Evolutionary conservation across 108 stramenopile genomes (phyloP).

Genomic region (Epithemia pelagica): DNA sequence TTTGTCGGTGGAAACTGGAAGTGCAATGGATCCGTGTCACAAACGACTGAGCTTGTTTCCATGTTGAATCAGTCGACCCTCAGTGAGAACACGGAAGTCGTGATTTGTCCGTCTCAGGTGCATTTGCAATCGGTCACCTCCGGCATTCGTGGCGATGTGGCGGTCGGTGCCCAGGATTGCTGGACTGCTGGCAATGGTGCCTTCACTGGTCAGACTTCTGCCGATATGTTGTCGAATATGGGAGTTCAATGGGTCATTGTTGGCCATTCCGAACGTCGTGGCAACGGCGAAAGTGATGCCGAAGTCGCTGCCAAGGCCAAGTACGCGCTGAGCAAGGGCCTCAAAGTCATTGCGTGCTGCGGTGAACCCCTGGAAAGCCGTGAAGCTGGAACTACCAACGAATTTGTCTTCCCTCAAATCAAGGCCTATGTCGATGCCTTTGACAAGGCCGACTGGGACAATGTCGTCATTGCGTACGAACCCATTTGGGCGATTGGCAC

Average conservation of each 20-base stretch:
- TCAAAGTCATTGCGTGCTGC: constrained; percentile 96
- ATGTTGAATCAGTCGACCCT: constrained; percentile 86
- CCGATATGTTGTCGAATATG: constrained; percentile 96
- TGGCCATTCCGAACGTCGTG: constrained; percentile 97
- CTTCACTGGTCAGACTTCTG: constrained; percentile 95
- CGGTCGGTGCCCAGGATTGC: constrained; percentile 89
- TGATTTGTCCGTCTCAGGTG: constrained; percentile 91
- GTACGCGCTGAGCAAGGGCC: constrained; percentile 87
- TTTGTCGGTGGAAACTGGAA: constrained; percentile 99
- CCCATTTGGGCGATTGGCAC: constrained; percentile 99
- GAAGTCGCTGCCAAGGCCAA: constrained; percentile 93
- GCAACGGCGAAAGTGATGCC: constrained; percentile 89
- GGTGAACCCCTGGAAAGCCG: constrained; percentile 95
- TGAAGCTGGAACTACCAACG: constrained; percentile 96
- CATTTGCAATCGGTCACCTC: constrained; percentile 79
- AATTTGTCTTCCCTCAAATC: constrained; percentile 93
- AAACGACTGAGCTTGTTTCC: constrained; percentile 75
- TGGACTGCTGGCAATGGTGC: constrained; percentile 91
- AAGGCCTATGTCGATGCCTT: constrained; percentile 92
- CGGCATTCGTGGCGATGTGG: constrained; percentile 81
- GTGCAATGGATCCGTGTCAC: constrained; percentile 89
- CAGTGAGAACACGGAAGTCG: constrained; percentile 87
- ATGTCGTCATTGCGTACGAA: constrained; percentile 88
- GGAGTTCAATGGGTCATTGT: constrained; percentile 90
- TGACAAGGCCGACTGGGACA: constrained; percentile 76